These are phyloP conservation scores for Plicaturopsis crispa DNA, from an alignment of 768 basidiomycete species.

Conservation along the genomic window DNA sequence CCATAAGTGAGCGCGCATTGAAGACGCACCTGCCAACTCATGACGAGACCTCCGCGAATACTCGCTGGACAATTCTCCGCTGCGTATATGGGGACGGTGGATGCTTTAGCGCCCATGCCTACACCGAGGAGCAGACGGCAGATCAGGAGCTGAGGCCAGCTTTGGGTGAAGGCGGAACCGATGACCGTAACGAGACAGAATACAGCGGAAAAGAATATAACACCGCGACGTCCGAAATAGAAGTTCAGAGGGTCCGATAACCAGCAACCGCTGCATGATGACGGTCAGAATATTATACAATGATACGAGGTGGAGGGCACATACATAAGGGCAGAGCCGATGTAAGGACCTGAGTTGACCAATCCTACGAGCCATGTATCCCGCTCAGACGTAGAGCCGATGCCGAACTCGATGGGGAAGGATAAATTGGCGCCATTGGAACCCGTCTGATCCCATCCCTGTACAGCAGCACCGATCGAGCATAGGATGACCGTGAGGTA, in stretches of 20 bases:
- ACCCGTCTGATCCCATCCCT: slow-evolving; percentile 62
- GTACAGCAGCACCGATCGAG: slow-evolving; percentile 50
- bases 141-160: slow-evolving; percentile 45
- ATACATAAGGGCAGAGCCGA: slow-evolving; percentile 30
- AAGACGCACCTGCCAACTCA: slow-evolving; percentile 78
- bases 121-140: slow-evolving; percentile 52
- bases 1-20: background rate
- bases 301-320: slow-evolving; percentile 34
- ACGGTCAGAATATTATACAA: slow-evolving; percentile 22
- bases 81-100: slow-evolving; percentile 47
- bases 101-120: slow-evolving; percentile 55
- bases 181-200: slow-evolving; percentile 47
- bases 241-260: slow-evolving; percentile 60
- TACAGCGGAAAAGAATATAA: slow-evolving; percentile 51
- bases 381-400: slow-evolving; percentile 28
- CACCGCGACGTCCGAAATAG: slow-evolving; percentile 53
- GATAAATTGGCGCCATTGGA: slow-evolving; percentile 58
- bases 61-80: slow-evolving; percentile 72
- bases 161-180: slow-evolving; percentile 40
- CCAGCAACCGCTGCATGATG: slow-evolving; percentile 32
- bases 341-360: slow-evolving; percentile 57
- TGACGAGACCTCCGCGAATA: slow-evolving; percentile 85
- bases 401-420: slow-evolving; percentile 45
- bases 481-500: slow-evolving; percentile 42
- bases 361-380: slow-evolving; percentile 75